Base-by-base conservation (phyloP, 2,329 filamentous ascomycete species). In the Fusarium metavorans region DNA sequence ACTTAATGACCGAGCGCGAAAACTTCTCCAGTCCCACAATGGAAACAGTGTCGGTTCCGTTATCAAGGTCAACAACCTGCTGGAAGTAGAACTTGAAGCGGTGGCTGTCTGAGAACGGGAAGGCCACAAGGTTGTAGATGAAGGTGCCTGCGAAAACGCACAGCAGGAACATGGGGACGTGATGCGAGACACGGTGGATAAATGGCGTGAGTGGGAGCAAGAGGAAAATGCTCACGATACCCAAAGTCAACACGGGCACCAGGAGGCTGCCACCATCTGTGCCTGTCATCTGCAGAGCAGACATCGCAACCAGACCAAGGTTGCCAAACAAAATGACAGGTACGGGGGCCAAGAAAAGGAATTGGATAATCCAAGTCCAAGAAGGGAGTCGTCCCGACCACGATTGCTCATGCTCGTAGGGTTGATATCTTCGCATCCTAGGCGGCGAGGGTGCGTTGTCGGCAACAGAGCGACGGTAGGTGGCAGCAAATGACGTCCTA, bases 281-380 rank as follows among this genome's bases (percentile, higher is more conserved):
- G 8, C 93, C 93, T 0, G 95, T 98, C 83, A 98, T 95, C 68
- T 92, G 88, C 23, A 95, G 86, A 2, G 94, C 91, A 37, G 92
- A 89, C 6, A 92, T 94, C 18, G 94, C 81, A 14, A 96, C 84
- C 5, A 98, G 87, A 1, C 90, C 93, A 30, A 95, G 87, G 79
- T 97, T 95, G 1, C 92, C 94, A 18, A 94, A 84, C 23, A 98
- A 82, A 69, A 97, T 92, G 54, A 98, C 86, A 57, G 92, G 90
- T 62, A 98, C 90, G 0, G 95, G 95, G 0, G 91, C 93, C 11
- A 97, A 85, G 18, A 98, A 80, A 5, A 98, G 85, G 74, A 98
- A 92, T 79, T 99, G 95, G 20, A 97, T 77, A 48, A 97, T 83
- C 97, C 97, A 99, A 20, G 93, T 92, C 93, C 93, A 98, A 52